A percentile compares a stretch with the other conserved stretches of the same genome.
Evolutionary conservation across 805 yeast genomes (phyloP).

Genomic region (Cyberlindnera euphorbiiphila): DNA sequence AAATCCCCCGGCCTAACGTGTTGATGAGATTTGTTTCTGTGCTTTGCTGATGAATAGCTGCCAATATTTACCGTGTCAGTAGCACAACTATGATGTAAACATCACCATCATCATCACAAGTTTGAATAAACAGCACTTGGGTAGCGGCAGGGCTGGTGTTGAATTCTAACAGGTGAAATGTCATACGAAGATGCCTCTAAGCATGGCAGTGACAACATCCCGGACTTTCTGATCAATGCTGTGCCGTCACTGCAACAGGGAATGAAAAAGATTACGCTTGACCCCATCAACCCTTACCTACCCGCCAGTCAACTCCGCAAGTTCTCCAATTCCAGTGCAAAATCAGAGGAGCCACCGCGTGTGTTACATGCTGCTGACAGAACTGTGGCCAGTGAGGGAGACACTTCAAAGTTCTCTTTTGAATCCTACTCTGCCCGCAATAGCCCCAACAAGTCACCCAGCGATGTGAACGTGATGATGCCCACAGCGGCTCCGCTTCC

Average conservation of each 20-base stretch:
- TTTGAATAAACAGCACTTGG: too few species aligned
- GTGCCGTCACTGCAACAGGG: constrained; percentile 15
- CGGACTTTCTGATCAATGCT: constrained; percentile 20
- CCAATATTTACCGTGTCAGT: too few species aligned
- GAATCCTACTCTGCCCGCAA: constrained; percentile 6
- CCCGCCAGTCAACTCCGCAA: constrained; percentile 17
- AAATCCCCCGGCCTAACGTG: too few species aligned
- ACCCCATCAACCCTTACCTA: constrained; percentile 17
- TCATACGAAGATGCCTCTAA: constrained; percentile 13
- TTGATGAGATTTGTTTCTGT: too few species aligned
- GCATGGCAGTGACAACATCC: constrained; percentile 17
- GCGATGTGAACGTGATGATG: too few species aligned
- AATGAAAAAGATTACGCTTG: constrained; percentile 11
- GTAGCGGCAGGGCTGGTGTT: too few species aligned
- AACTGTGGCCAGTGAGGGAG: constrained; percentile 13
- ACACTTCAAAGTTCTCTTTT: constrained; percentile 20
- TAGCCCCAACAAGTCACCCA: constrained; percentile 4
- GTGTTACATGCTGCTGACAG: not conserved
- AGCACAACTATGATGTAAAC: too few species aligned
- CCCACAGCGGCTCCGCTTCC: constrained; percentile 1
- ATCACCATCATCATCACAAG: too few species aligned
- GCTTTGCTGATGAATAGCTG: too few species aligned
- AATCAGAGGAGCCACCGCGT: constrained; percentile 12
- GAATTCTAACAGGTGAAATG: not conserved
- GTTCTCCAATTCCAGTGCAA: constrained; percentile 15